Percentiles rank a stretch among this genome's conserved stretches.
These are phyloP conservation scores for Coniochaeta pulveracea DNA, from an alignment of 2,329 filamentous ascomycete species.

Conservation along the genomic window DNA sequence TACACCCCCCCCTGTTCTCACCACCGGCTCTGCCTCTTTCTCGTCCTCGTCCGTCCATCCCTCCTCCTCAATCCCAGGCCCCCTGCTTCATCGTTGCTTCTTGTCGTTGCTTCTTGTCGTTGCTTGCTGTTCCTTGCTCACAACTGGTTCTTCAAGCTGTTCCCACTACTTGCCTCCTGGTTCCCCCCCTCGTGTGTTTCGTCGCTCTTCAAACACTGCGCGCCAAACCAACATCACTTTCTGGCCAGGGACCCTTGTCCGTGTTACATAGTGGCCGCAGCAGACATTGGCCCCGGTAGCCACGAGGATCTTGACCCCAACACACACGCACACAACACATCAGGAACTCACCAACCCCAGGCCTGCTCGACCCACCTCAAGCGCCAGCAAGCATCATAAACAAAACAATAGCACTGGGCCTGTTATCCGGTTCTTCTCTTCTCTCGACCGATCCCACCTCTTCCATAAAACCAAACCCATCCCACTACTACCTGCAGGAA, in stretches of 20 bases:
- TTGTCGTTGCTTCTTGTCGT: slow-evolving; percentile 1
- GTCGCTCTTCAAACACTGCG: not conserved
- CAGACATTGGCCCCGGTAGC: slow-evolving; percentile 1
- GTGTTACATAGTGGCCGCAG: slow-evolving; percentile 1
- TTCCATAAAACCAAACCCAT: too few relatives aligned
- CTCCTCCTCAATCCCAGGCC: not conserved
- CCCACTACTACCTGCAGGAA: too few relatives aligned
- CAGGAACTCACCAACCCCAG: slow-evolving; percentile 1
- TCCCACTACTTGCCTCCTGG: not conserved
- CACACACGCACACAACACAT: not conserved
- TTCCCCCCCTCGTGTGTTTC: not conserved
- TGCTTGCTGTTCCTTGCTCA: slow-evolving; percentile 2
- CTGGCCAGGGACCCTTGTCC: not conserved
- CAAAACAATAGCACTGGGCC: slow-evolving; percentile 10
- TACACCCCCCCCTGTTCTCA: too few relatives aligned
- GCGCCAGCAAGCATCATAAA: slow-evolving; percentile 9
- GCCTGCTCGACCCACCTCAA: slow-evolving; percentile 1
- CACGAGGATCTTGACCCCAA: slow-evolving; percentile 4
- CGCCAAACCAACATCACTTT: not conserved
- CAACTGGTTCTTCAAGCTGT: not conserved
- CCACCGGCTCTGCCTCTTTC: not conserved
- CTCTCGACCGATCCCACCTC: slow-evolving; percentile 5
- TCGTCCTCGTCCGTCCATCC: too few relatives aligned
- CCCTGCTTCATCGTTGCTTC: not conserved
- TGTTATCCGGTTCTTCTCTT: slow-evolving; percentile 10